These are phyloP conservation scores for Ceratobasidium sp. DNA, from an alignment of 1,284 basidiomycete species.

Conservation along the genomic window DNA sequence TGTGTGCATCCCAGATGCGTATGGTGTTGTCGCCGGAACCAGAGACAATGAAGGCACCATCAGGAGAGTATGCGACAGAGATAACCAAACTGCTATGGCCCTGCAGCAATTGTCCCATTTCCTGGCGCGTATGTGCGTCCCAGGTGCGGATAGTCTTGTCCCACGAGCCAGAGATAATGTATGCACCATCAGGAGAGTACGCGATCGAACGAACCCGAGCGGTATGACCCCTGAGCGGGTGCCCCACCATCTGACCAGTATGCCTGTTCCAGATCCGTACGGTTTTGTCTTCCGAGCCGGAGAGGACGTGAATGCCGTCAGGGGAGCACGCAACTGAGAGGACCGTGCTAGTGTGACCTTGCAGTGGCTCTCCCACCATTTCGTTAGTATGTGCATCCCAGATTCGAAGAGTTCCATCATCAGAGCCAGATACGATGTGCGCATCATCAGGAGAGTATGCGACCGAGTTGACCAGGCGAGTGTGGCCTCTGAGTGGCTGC, in stretches of 20 bases:
- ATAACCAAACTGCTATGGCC: no score
- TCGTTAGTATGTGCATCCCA: not conserved
- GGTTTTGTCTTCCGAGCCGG: conserved; percentile 58
- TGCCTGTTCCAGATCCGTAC: conserved; percentile 59
- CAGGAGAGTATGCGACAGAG: conserved; percentile 31
- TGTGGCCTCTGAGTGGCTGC: conserved; percentile 5
- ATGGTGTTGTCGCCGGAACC: conserved; percentile 14
- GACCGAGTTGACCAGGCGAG: conserved; percentile 53
- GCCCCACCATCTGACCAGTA: conserved; percentile 55
- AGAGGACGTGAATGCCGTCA: conserved; percentile 52
- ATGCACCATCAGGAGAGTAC: conserved; percentile 57
- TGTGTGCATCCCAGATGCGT: conserved; percentile 32
- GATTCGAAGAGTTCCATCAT: not conserved
- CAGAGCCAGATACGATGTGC: conserved; percentile 47
- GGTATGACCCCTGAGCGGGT: conserved; percentile 47
- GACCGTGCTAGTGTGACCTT: not conserved
- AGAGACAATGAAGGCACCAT: conserved; percentile 23
- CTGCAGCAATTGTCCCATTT: conserved; percentile 39
- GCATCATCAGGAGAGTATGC: conserved; percentile 57
- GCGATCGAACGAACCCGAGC: conserved; percentile 57
- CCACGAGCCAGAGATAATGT: no score
- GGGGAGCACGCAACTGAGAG: not conserved
- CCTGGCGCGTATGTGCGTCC: conserved; percentile 54
- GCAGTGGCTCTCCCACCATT: not conserved
- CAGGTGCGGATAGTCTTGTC: conserved; percentile 59